A percentile compares a stretch with the other conserved stretches of the same genome.
phyloP scores from a whole-genome alignment of 345 rosid species.

The Jatropha curcas region DNA sequence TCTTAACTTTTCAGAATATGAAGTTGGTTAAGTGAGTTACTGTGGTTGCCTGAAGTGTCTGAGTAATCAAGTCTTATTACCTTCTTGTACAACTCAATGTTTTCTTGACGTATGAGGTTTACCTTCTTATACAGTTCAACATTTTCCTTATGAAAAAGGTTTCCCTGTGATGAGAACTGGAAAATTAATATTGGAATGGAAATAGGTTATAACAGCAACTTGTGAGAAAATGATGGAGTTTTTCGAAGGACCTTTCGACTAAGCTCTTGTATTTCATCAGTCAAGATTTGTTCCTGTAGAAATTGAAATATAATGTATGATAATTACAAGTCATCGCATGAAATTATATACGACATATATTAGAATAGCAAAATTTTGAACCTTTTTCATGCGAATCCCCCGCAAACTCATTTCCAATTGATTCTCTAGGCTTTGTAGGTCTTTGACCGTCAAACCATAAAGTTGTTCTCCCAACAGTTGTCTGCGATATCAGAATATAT shows the following conservation, averaged over 20 bases:
- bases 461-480: constrained; percentile 77
- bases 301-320: constrained; percentile 13
- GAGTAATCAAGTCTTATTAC: constrained; percentile 17
- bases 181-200: background rate
- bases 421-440: constrained; percentile 57
- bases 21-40: background rate
- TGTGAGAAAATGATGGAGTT: background rate
- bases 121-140: constrained; percentile 40
- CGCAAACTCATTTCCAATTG: constrained; percentile 65
- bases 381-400: constrained; percentile 73
- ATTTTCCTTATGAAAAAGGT: constrained; percentile 43
- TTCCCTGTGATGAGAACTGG: constrained; percentile 25
- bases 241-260: constrained; percentile 40
- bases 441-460: constrained; percentile 52
- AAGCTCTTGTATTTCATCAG: constrained; percentile 57
- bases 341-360: background rate
- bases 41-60: background rate
- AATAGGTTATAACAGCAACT: background rate
- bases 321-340: background rate
- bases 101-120: constrained; percentile 42
- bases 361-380: constrained; percentile 9
- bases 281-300: constrained; percentile 52
- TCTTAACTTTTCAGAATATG: background rate
- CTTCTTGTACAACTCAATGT: constrained; percentile 37
- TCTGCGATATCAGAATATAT: constrained; percentile 38